Percentiles rank a stretch among this genome's conserved stretches.
These are phyloP conservation scores for Kazachstania viticola DNA, from an alignment of 805 yeast species.

Conservation along the genomic window DNA sequence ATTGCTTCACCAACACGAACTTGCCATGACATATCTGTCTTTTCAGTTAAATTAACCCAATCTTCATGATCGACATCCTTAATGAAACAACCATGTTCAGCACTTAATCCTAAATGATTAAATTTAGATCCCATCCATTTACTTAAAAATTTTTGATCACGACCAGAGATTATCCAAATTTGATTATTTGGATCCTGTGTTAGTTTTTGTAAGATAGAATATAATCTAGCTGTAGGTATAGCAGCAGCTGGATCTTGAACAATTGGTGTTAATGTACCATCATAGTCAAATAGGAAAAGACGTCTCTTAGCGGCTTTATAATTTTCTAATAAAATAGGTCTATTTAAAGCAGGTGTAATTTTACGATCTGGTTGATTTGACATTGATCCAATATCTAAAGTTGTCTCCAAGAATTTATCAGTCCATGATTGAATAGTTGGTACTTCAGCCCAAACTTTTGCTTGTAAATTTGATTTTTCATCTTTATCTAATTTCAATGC, in stretches of 20 bases:
- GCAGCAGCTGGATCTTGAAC: conserved; percentile 98
- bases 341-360: conserved; percentile 73
- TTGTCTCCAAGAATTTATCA: conserved; percentile 41
- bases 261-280: conserved; percentile 94
- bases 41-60: conserved; percentile 81
- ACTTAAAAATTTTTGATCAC: conserved; percentile 83
- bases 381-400: conserved; percentile 30
- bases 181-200: conserved; percentile 69
- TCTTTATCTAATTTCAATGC: conserved; percentile 45
- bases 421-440: conserved; percentile 79
- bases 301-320: conserved; percentile 56
- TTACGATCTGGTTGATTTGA: conserved; percentile 34
- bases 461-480: conserved; percentile 36
- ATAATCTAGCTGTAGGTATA: conserved; percentile 70
- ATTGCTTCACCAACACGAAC: conserved; percentile 64
- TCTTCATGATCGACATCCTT: conserved; percentile 48
- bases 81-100: conserved; percentile 96
- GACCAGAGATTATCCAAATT: conserved; percentile 92
- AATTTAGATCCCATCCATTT: conserved; percentile 70
- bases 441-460: conserved; percentile 50
- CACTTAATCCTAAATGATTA: conserved; percentile 66
- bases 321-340: conserved; percentile 47
- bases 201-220: conserved; percentile 45
- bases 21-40: conserved; percentile 92
- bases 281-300: conserved; percentile 86